Base-by-base conservation (phyloP, 345 rosid genomes). In the Ricinus communis region DNA sequence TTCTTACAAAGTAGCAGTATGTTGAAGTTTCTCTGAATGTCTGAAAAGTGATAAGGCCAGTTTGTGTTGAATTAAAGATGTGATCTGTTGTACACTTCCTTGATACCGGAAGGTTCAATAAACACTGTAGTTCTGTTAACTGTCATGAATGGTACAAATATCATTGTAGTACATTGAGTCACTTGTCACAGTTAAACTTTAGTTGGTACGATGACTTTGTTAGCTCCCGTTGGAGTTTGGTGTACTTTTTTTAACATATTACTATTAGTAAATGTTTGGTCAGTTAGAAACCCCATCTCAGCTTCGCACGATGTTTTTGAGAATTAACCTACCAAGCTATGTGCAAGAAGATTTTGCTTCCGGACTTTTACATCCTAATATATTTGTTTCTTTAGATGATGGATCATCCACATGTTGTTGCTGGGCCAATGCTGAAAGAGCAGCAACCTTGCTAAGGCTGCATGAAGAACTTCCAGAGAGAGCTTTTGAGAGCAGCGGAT, bases 381-480 rank as follows among this genome's bases (percentile, higher is more conserved):
- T 60, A 41, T 45, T 72, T 4, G 9, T 22, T 36, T 31, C 12
- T 49, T 43, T 78, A 94, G 97, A 94, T 80, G 96, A 91, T 50
- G 97, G 98, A 54, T 88, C 97, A 54, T 88, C 91, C 43, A 84
- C 84, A 40, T 91, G 83, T 74, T 85, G 74, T 76, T 90, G 97
- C 81, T 91, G 98, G 98, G 85, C 89, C 21, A 76, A 82, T 80
- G 87, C 83, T 75, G 84, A 84, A 75, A 84, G 81, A 77, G 97
- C 97, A 12, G 91, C 82, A 50, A 80, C 84, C 62, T 71, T 94
- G 72, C 79, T 94, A 49, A 83, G 92, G 83, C 83, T 94, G 75
- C 85, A 87, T 69, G 90, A 87, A 30, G 71, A 82, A 70, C 82
- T 79, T 52, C 86, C 82, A 27, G 51, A 43, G 16, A 62, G 76